Base-by-base conservation (phyloP, 2,329 filamentous ascomycete species). In the Anthostomella pinea region DNA sequence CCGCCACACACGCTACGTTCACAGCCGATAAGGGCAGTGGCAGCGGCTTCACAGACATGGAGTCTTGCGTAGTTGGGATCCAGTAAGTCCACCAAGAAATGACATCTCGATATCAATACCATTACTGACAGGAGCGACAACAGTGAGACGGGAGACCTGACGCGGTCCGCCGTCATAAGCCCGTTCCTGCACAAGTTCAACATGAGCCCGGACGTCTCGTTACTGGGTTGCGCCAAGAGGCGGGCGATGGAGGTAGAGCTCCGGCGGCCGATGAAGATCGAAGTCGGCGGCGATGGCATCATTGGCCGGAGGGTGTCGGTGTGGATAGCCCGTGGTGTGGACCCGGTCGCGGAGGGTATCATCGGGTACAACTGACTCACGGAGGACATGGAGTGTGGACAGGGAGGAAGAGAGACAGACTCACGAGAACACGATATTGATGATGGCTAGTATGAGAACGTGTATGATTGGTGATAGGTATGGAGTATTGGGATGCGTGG, bases 291-390 rank as follows among this genome's bases (percentile, higher is more conserved):
- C 17, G 54, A 67, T 7, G 70, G 70, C 8, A 70, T 74, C 33
- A 73, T 74, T 14, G 70, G 70, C 1, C 59, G 70, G 4, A 57
- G 70, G 8, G 68, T 74, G 1, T 72, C 69, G 0, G 34, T 74
- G 35, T 45, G 60, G 60, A 8, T 41, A 25, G 19, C 51, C 49
- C 17, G 49, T 13, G 44, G 30, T 13, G 14, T 15, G 5, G 45
- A 47, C 5, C 57, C 69, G 0, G 43, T 72, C 3, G 69, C 70
- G 0, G 69, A 73, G 43, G 70, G 70, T 0, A 69, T 73, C n/a
- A 66, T 73, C 4, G 70, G 70, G 1, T 72, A 70, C 49, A 73
- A 73, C 25, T 63, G 27, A 51, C n/a, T n/a, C n/a, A n/a, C n/a
- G n/a, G n/a, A n/a, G n/a, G n/a, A n/a, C n/a, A n/a, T n/a, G n/a